Base-by-base conservation (phyloP, 495 filamentous ascomycete genomes). In the Halenospora varia region DNA sequence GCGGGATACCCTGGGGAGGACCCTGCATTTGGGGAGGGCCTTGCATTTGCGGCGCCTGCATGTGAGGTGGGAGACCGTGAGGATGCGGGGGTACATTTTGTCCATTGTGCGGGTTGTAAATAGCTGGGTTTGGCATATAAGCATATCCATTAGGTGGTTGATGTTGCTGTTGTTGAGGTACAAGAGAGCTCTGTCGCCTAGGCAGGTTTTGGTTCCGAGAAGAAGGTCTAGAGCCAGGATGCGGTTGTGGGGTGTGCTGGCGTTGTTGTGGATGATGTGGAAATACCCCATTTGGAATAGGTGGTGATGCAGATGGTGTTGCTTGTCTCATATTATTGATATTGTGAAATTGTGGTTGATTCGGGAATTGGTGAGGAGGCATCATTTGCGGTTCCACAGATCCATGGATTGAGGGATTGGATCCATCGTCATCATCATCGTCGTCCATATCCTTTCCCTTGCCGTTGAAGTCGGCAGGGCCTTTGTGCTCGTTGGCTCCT, bases 401-500 rank as follows among this genome's bases (percentile, higher is more conserved):
- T 62, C 66, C 84, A 68, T 77, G 82, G 60, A 71, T 85, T 4
- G 84, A 87, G 10, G 87, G 80, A 23, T 78, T 79, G 1, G 66
- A 68, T 54, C 71, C 75, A 50, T 87, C 88, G 45, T 88, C 87
- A 53, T 90, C 89, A 48, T 98, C 94, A 25, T 95, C 90, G 41
- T 97, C 94, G 52, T 96, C 92, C 39, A 90, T 90, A 47, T 86
- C 82, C 41, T 89, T 89, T 45, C 84, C 83, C 73, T 91, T 90
- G 61, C 89, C 88, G 62, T 83, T 85, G 73, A 97, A 98, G 68
- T 98, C 94, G 49, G 83, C 82, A 18, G 93, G 94, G 0, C 93
- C 92, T 78, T 97, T 97, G 70, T 97, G 92, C 69, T 98, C 94
- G 70, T 95, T 94, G 24, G 94, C 85, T 47, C 82, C 85, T 48